Evolutionary conservation across 2,329 filamentous ascomycete genomes (phyloP), one percentile per base, ranked within the genome.

Genomic region (Pseudogymnoascus sp.): DNA sequence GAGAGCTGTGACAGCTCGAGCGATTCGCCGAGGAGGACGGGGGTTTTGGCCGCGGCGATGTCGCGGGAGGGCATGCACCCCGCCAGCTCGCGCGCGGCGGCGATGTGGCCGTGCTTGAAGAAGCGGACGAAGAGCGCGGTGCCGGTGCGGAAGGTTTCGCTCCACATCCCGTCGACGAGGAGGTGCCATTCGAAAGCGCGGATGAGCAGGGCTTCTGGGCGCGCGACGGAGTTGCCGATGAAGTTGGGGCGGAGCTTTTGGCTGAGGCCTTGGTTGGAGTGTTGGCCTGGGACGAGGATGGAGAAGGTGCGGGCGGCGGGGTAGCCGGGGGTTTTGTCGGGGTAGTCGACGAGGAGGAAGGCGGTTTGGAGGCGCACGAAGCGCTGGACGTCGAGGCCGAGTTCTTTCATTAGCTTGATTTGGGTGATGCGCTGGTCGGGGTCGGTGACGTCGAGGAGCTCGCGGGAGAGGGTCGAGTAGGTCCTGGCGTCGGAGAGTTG

Each of bases 141-240:
- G 45, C 91, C 86, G 64, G 86, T 81, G 16, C 79, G 77, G 70
- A 93, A 90, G 21, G 90, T 86, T 65, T 88, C 81, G 14, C 82
- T 79, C 87, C 89, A 93, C 63, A 90, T 82, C 11, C 84, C 88
- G 61, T 89, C 85, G 7, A 93, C 83, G 64, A 90, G 82, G 65
- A 90, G 78, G 73, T 93, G 87, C 93, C 93, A 98, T 72, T 96
- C 90, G 65, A 97, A 78, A 39, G 90, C 87, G 64, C 89, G 84
- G 54, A 97, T 91, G 62, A 96, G 81, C 36, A 82, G 87, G 80
- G n/a, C 23, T 34, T 57, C 31, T 1, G 21, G 28, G 6, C 60
- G 60, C 78, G 39, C 39, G 39, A 43, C 77, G 76, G 85, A 80
- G 1, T 85, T 84, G 3, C 87, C 86, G 62, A 93, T 85, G 71